These are phyloP conservation scores for Colletotrichum navitas DNA, from an alignment of 2,329 filamentous ascomycete genomes.

Conservation along the genomic window DNA sequence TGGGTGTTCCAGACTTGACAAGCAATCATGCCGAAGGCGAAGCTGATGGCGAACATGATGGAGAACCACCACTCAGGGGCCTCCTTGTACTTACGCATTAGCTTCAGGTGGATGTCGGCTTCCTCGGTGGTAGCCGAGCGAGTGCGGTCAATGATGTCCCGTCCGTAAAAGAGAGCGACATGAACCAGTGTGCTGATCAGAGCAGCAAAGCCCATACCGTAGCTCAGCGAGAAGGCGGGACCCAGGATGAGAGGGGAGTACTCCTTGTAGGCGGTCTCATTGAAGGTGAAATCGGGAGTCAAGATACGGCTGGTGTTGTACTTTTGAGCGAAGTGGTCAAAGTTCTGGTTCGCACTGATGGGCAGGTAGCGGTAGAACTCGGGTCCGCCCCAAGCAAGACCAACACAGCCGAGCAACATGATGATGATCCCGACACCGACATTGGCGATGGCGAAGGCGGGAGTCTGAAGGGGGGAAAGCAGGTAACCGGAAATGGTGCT, in stretches of 20 bases:
- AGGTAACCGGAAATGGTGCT: constrained; percentile 62
- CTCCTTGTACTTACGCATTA: constrained; percentile 69
- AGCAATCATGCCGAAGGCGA: constrained; percentile 60
- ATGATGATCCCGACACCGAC: constrained; percentile 65
- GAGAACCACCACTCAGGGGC: constrained; percentile 71
- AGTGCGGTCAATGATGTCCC: constrained; percentile 57
- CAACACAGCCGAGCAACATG: constrained; percentile 64
- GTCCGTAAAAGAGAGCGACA: constrained; percentile 64
- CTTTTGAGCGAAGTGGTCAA: constrained; percentile 70
- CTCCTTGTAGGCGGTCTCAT: constrained; percentile 69
- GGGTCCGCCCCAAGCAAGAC: constrained; percentile 61
- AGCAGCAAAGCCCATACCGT: constrained; percentile 69
- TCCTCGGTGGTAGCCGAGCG: constrained; percentile 54
- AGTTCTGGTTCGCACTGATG: constrained; percentile 65
- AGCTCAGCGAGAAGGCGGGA: constrained; percentile 67
- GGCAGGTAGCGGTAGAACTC: constrained; percentile 61
- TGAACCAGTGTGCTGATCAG: constrained; percentile 67
- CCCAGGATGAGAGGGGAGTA: constrained; percentile 69
- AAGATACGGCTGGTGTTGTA: constrained; percentile 74
- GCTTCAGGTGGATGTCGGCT: constrained; percentile 63
- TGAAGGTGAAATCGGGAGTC: constrained; percentile 65
- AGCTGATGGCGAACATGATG: constrained; percentile 59
- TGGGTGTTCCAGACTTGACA: constrained; percentile 55
- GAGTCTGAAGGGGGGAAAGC: constrained; percentile 62
- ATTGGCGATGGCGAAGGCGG: constrained; percentile 69